These are phyloP conservation scores for Groenewaldozyma salmanticensis DNA, from an alignment of 805 yeast species.

Conservation along the genomic window DNA sequence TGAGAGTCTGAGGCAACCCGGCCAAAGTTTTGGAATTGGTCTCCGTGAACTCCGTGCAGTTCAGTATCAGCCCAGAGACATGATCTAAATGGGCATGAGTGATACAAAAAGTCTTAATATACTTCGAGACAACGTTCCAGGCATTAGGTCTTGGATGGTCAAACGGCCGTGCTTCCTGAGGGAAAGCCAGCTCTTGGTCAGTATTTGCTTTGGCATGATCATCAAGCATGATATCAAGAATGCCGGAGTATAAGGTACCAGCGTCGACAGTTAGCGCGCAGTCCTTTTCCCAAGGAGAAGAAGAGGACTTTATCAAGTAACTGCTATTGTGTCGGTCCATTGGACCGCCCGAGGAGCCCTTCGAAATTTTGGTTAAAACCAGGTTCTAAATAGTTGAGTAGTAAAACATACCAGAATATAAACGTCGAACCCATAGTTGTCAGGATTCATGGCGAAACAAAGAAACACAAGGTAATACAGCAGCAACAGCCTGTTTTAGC, in stretches of 20 bases:
- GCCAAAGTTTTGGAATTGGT: conserved; percentile 35
- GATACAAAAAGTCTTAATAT: conserved; percentile 30
- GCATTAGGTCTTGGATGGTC: conserved; percentile 12
- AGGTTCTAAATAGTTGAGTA: background rate
- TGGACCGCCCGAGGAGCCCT: conserved; percentile 83
- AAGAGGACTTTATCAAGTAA: conserved; percentile 50
- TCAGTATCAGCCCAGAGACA: conserved; percentile 54
- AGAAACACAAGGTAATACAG: background rate
- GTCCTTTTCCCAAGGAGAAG: conserved; percentile 34
- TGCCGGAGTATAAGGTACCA: conserved; percentile 58
- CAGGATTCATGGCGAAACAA: background rate
- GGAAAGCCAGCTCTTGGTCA: background rate
- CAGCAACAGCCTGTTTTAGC: too few species aligned
- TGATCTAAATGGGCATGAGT: conserved; percentile 88
- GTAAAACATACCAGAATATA: conserved; percentile 17
- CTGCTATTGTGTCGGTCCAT: conserved; percentile 61
- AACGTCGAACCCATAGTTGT: conserved; percentile 18
- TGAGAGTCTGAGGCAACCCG: conserved; percentile 46
- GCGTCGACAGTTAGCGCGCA: conserved; percentile 60
- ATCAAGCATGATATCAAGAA: conserved; percentile 34
- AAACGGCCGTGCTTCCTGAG: conserved; percentile 3
- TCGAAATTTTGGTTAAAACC: background rate
- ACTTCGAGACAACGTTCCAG: conserved; percentile 19
- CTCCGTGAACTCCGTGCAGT: conserved; percentile 47
- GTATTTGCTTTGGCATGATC: background rate